Base-by-base conservation (phyloP, 2,329 filamentous ascomycete species). In the Fusarium sulawesiense region DNA sequence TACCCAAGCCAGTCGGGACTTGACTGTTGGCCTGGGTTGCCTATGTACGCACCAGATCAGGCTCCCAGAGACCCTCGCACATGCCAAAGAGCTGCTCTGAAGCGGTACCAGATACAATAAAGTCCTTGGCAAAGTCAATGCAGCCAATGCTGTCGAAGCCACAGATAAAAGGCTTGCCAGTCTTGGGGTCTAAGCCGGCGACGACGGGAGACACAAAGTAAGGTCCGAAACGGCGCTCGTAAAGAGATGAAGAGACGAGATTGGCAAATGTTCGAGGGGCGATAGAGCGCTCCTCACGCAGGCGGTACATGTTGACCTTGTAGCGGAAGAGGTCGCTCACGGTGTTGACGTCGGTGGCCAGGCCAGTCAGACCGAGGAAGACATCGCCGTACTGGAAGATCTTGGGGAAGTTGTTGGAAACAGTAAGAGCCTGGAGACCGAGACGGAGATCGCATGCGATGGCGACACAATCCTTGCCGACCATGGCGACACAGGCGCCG, bases 341-440 rank as follows among this genome's bases (percentile, higher is more conserved):
- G 75, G 95, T 98, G 72, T 89, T 89, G 72, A 99, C 94, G 81
- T 99, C 96, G 76, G 96, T 99, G 66, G 96, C 96, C 54, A 99
- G 92, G 59, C 96, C 96, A 7, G 96, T 98, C 66, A 99, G 90
- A 60, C 96, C 96, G 37, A 99, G 92, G 83, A 97, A 98, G 76
- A 96, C 93, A 66, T 95, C 93, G 78, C 93, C 94, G 87, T 97
- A 98, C 82, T 92, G 90, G 90, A 98, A 98, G 87, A 99, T 93
- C 87, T 99, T 99, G 85, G 96, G 96, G 87, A 98, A 98, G 91
- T 98, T 96, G 91, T 99, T 99, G 81, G 94, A 98, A 64, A 99
- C 93, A 70, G 96, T 99, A 79, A 99, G 88, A 79, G 96, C 89
- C 85, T 99, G 96, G 79, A 98, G 91, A 77, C 96, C 96, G 74